These are phyloP conservation scores for Penicillium angulare DNA, from an alignment of 495 filamentous ascomycete species.

Conservation along the genomic window DNA sequence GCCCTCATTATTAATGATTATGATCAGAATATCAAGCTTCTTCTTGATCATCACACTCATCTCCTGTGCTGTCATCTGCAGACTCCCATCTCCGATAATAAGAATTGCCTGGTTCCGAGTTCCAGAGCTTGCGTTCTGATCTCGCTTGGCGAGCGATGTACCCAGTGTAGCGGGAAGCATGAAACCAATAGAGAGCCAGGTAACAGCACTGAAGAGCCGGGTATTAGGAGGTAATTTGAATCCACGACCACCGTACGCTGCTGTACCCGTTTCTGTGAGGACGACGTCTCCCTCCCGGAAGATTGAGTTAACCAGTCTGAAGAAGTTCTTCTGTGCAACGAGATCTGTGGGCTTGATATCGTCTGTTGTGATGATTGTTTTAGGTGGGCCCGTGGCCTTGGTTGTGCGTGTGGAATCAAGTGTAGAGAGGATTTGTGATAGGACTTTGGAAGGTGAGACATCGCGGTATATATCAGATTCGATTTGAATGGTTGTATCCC, in stretches of 20 bases:
- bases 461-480: constrained; percentile 26
- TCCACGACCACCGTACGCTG: constrained; percentile 29
- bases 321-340: constrained; percentile 35
- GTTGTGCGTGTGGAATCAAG: constrained; percentile 20
- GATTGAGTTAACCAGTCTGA: constrained; percentile 23
- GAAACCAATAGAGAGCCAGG: constrained; percentile 47
- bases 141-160: constrained; percentile 44
- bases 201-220: constrained; percentile 33
- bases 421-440: constrained; percentile 17
- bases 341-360: constrained; percentile 15
- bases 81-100: constrained; percentile 78
- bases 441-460: constrained; percentile 13
- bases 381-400: constrained; percentile 13
- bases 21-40: constrained; percentile 66
- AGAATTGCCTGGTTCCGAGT: constrained; percentile 50
- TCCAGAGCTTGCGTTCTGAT: constrained; percentile 21
- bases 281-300: constrained; percentile 38
- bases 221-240: constrained; percentile 29
- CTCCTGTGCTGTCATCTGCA: constrained; percentile 79
- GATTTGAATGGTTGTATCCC: constrained; percentile 27
- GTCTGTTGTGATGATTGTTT: constrained; percentile 4
- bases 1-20: constrained; percentile 74
- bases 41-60: constrained; percentile 73
- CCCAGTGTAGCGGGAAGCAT: constrained; percentile 50
- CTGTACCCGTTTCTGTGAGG: constrained; percentile 42